A percentile compares a stretch with the other conserved stretches of the same genome.
Evolutionary conservation across 257 asterid species (phyloP).

Genomic region (Salvia splendens): DNA sequence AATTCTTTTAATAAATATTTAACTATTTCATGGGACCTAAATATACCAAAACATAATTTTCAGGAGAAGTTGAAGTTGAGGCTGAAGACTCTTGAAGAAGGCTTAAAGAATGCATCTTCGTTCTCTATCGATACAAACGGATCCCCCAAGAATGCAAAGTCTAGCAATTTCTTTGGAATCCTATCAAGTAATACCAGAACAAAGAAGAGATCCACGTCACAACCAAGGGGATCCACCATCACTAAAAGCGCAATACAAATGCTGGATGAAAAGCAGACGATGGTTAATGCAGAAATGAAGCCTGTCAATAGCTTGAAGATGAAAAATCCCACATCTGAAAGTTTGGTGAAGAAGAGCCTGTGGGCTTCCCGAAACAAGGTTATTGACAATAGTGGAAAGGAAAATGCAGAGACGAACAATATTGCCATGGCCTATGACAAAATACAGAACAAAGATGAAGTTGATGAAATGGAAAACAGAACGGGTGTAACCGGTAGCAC

Average conservation of each 20-base stretch:
- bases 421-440: conserved; percentile 33
- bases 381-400: conserved; percentile 54
- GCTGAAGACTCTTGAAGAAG: conserved; percentile 83
- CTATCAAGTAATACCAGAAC: conserved; percentile 59
- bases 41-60: conserved; percentile 26
- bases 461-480: conserved; percentile 32
- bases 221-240: conserved; percentile 59
- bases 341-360: conserved; percentile 46
- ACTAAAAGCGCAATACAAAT: conserved; percentile 40
- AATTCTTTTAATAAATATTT: not conserved
- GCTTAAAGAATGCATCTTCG: conserved; percentile 48
- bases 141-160: conserved; percentile 51
- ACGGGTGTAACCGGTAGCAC: conserved; percentile 30
- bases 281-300: conserved; percentile 34
- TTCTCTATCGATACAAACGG: conserved; percentile 38
- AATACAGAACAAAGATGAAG: conserved; percentile 30
- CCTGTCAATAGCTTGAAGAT: conserved; percentile 33
- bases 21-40: conserved; percentile 17
- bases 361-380: conserved; percentile 64
- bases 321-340: conserved; percentile 46
- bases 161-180: conserved; percentile 54
- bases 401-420: conserved; percentile 53
- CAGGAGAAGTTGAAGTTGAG: conserved; percentile 88
- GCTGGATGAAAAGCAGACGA: conserved; percentile 31
- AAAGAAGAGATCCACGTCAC: conserved; percentile 63